Evolutionary conservation across 2,329 filamentous ascomycete species (phyloP).

Genomic region (Madurella fahalii): DNA sequence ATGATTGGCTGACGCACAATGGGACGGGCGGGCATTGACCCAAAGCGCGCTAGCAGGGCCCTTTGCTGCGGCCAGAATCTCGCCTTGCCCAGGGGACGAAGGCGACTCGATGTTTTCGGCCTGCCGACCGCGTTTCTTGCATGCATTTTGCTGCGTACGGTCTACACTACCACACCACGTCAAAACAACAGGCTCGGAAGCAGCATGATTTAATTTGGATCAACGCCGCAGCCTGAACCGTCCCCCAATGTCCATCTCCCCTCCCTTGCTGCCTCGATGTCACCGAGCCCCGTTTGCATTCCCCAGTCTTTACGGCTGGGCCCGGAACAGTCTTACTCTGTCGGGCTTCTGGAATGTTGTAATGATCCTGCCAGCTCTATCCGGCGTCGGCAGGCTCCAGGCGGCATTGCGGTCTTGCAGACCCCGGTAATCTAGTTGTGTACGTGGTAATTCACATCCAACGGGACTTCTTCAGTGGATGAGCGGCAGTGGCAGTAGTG

Average conservation of each 20-base stretch:
- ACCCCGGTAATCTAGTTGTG: no score
- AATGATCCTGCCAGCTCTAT: no score
- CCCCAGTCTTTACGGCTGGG: background rate
- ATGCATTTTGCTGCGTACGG: conserved; percentile 13
- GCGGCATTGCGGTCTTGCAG: no score
- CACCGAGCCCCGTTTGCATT: background rate
- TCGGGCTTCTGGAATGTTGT: background rate
- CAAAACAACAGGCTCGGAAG: background rate
- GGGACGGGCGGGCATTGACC: conserved; percentile 22
- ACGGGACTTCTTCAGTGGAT: no score
- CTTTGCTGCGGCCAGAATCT: conserved; percentile 21
- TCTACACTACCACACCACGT: background rate
- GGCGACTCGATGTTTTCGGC: conserved; percentile 14
- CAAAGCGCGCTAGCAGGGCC: conserved; percentile 23
- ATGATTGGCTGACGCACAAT: conserved; percentile 17
- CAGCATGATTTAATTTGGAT: conserved; percentile 14
- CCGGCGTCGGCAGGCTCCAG: no score
- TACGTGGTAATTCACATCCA: no score
- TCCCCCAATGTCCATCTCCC: background rate
- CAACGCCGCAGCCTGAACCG: conserved; percentile 1
- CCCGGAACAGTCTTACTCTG: background rate
- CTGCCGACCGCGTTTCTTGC: conserved; percentile 8
- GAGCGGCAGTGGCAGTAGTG: no score
- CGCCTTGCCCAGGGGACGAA: conserved; percentile 15
- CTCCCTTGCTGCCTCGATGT: background rate